Evolutionary conservation across 2,329 filamentous ascomycete genomes (phyloP), one percentile per base, ranked within the genome.

Genomic region (Cladophialophora immunda): DNA sequence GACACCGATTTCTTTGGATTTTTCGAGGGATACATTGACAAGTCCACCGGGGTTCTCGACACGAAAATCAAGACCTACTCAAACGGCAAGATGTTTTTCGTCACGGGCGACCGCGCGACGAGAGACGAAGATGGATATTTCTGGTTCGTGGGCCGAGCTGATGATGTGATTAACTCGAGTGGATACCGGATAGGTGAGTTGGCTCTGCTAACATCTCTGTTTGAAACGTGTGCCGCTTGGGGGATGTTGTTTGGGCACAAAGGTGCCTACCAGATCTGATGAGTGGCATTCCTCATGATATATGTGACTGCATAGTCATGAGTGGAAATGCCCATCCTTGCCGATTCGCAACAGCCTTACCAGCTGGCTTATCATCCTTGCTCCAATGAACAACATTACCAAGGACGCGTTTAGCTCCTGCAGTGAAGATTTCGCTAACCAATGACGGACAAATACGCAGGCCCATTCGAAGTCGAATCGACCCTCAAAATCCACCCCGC

Each of bases 391-490:
- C 38, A 17, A 41, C 38, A n/a, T n/a, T 2, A 11, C 8, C 2
- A 22, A 41, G 7, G 11, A 50, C 19, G 2, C 19, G 2, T 11
- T 61, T 56, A 50, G 4, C 29, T 60, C 60, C 58, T 54, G 19
- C 13, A 25, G 4, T n/a, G 30, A 30, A 32, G 5, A 9, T 8
- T 25, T 58, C 58, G 59, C 34, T 57, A 41, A 54, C 27, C 22
- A 25, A 22, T 29, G 27, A 34, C 8, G 19, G 13, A 22, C 19
- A 41, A 56, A 41, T 32, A n/a, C 30, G 58, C 52, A 76, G 76
- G 79, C 7, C 79, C 79, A 0, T 81, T 81, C 68, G 79, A 81
- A 73, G 77, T 81, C 34, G 79, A 81, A 68, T 80, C 78, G 2
- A 78, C 78, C 4, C 72, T 81, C 11, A 80, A 81, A 69, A 72